Conservation (phyloP, 768 basidiomycete genomes). For the Peribolospora kevripleyi region DNA sequence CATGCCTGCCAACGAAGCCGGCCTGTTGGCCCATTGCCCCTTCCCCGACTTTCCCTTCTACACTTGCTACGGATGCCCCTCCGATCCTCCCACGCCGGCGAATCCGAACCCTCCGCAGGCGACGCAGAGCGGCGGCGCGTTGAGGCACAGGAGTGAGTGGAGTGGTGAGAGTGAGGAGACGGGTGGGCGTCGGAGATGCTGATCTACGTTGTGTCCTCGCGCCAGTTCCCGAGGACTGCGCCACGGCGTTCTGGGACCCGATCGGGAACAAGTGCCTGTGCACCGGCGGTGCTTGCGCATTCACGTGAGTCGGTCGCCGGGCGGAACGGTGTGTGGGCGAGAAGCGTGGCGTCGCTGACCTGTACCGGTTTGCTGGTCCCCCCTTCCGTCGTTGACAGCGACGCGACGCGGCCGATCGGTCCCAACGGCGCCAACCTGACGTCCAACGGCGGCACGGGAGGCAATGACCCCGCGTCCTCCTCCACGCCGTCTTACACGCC, state of each 20-base stretch:
- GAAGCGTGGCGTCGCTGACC: too few species aligned
- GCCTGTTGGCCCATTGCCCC: slow-evolving; percentile 34
- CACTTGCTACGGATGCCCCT: slow-evolving; percentile 49
- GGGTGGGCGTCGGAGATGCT: neutral
- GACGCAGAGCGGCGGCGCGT: slow-evolving; percentile 15
- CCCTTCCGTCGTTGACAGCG: too few species aligned
- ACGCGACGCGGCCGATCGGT: too few species aligned
- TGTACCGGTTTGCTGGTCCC: too few species aligned
- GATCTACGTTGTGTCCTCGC: neutral
- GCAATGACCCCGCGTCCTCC: too few species aligned
- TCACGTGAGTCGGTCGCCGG: slow-evolving; percentile 16
- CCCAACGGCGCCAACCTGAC: too few species aligned
- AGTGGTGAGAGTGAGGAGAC: neutral
- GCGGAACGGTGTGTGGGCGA: too few species aligned
- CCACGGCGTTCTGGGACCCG: slow-evolving; percentile 58
- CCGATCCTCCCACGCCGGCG: slow-evolving; percentile 27
- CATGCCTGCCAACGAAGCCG: slow-evolving; percentile 40
- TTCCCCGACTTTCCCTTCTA: slow-evolving; percentile 59
- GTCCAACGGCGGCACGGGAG: too few species aligned
- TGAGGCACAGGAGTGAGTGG: slow-evolving; percentile 19
- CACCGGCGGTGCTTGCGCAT: slow-evolving; percentile 31
- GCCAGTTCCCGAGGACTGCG: slow-evolving; percentile 40
- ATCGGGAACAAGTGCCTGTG: slow-evolving; percentile 41
- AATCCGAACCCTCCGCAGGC: slow-evolving; percentile 46
- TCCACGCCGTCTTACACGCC: too few species aligned